phyloP scores from a whole-genome alignment of 2,329 filamentous ascomycete genomes.

The Paecilomyces sp. region DNA sequence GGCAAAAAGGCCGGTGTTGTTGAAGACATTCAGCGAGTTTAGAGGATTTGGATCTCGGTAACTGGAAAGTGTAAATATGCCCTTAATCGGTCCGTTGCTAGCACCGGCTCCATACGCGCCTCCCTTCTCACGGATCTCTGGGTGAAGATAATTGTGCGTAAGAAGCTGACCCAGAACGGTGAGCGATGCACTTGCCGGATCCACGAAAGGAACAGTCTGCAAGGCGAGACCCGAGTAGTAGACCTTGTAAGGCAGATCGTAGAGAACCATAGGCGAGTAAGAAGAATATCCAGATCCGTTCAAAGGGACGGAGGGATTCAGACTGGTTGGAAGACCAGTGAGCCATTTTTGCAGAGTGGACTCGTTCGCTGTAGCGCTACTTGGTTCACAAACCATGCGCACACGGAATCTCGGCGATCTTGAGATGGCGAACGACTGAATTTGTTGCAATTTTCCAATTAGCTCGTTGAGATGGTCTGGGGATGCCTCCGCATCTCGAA shows the following conservation, averaged over 20 bases:
- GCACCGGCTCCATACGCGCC: constrained; percentile 93
- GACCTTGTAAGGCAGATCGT: constrained; percentile 92
- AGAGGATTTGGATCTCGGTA: constrained; percentile 94
- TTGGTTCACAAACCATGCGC: constrained; percentile 77
- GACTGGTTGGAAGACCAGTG: constrained; percentile 45
- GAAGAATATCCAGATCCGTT: constrained; percentile 23
- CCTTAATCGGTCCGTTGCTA: constrained; percentile 70
- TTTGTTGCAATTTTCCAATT: constrained; percentile 74
- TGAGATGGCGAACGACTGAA: constrained; percentile 70
- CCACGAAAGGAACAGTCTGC: constrained; percentile 75
- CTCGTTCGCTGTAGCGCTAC: constrained; percentile 65
- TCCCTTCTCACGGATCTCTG: constrained; percentile 95
- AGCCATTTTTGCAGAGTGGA: constrained; percentile 66
- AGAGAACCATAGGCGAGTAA: constrained; percentile 65
- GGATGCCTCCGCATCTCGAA: constrained; percentile 60
- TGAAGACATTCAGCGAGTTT: constrained; percentile 81
- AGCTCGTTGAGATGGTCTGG: constrained; percentile 66
- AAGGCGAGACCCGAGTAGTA: constrained; percentile 84
- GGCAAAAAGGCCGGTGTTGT: constrained; percentile 74
- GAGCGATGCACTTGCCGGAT: constrained; percentile 67
- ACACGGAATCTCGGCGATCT: constrained; percentile 63
- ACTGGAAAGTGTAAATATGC: constrained; percentile 88
- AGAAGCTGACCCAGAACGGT: constrained; percentile 86
- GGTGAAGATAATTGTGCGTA: constrained; percentile 93
- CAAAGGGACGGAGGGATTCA: constrained; percentile 27